Conservation (phyloP, 257 asterid species). For the Parsonsia alboflavescens region DNA sequence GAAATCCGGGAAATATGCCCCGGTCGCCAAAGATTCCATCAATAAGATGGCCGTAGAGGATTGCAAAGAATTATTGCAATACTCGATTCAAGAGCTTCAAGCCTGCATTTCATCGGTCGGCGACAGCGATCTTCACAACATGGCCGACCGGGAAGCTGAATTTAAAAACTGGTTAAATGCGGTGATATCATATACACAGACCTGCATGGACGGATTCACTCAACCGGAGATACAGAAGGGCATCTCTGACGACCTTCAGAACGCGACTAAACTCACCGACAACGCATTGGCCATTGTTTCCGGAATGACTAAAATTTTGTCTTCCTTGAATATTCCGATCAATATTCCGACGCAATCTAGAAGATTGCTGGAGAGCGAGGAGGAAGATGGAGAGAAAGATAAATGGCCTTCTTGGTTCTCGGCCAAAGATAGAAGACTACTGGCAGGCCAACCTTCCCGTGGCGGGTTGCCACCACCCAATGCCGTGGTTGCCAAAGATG, state of each 20-base stretch:
- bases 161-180: constrained; percentile 49
- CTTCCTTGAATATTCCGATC: constrained; percentile 23
- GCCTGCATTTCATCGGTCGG: constrained; percentile 33
- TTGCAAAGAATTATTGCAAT: constrained; percentile 38
- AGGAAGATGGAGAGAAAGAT: background rate
- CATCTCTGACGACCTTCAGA: constrained; percentile 19
- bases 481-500: constrained; percentile 47
- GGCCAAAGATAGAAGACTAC: constrained; percentile 27
- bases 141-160: constrained; percentile 22
- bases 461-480: constrained; percentile 21
- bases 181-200: constrained; percentile 36
- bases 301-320: constrained; percentile 19
- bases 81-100: constrained; percentile 41
- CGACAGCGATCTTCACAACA: constrained; percentile 21
- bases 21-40: constrained; percentile 26
- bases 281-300: constrained; percentile 39
- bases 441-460: background rate
- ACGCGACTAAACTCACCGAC: constrained; percentile 34
- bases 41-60: constrained; percentile 45
- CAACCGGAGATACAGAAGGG: constrained; percentile 20
- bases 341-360: background rate
- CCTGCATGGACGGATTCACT: constrained; percentile 39
- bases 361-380: constrained; percentile 10
- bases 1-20: constrained; percentile 15
- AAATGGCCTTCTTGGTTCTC: constrained; percentile 35